Conservation (phyloP, 495 filamentous ascomycete genomes). For the Daldinia loculata region DNA sequence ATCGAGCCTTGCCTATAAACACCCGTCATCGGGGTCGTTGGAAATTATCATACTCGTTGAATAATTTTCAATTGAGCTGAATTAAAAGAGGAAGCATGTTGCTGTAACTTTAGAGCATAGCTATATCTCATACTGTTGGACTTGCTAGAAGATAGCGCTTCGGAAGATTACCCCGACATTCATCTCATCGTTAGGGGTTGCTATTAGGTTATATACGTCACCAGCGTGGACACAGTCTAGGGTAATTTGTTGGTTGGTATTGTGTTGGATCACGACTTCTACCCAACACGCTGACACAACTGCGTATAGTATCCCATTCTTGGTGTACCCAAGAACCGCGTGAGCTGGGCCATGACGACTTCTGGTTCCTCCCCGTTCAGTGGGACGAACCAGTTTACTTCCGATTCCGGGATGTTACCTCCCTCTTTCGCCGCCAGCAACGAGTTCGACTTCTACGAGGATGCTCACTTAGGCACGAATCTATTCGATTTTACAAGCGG, state of each 20-base stretch:
- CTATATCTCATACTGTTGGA: conserved; percentile 18
- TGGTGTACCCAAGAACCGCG: background rate
- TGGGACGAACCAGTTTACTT: conserved; percentile 28
- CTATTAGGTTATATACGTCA: background rate
- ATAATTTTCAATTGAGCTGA: conserved; percentile 25
- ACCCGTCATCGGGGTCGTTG: conserved; percentile 5
- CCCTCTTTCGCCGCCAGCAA: conserved; percentile 17
- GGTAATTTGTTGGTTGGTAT: conserved; percentile 8
- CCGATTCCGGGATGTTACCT: conserved; percentile 29
- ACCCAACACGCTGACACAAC: background rate
- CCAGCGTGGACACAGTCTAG: background rate
- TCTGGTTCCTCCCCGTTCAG: conserved; percentile 28
- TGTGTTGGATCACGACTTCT: conserved; percentile 12
- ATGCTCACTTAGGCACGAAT: conserved; percentile 5
- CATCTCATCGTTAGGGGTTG: background rate
- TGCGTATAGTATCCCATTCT: background rate
- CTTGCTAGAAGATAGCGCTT: conserved; percentile 21
- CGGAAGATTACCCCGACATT: conserved; percentile 4
- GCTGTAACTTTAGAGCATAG: conserved; percentile 24
- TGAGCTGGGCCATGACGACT: conserved; percentile 33
- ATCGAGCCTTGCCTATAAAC: conserved; percentile 17
- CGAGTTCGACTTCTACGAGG: conserved; percentile 37
- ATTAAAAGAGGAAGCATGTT: conserved; percentile 31
- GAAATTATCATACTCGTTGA: conserved; percentile 3
- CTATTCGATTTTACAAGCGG: conserved; percentile 25